Evolutionary conservation across 2,329 filamentous ascomycete species (phyloP).

Genomic region (Fonsecaea nubica): DNA sequence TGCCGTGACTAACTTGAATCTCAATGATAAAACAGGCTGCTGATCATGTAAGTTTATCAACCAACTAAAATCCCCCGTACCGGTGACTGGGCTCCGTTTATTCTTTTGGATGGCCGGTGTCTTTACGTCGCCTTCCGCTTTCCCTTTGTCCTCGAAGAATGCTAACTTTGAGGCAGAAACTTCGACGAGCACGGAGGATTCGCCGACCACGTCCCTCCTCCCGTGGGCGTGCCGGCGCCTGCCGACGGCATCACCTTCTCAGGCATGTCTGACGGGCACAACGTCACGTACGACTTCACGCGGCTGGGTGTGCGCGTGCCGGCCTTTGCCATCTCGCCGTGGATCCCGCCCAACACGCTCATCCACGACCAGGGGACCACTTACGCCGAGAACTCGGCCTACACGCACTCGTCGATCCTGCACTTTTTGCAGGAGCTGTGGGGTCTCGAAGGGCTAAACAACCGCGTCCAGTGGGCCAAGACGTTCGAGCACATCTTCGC

Average conservation of each 20-base stretch:
- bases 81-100: neutral
- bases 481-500: conserved; percentile 50
- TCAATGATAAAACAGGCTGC: neutral
- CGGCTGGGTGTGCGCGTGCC: conserved; percentile 31
- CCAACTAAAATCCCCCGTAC: neutral
- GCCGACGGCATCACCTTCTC: conserved; percentile 31
- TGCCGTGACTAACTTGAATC: neutral
- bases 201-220: conserved; percentile 34
- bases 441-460: conserved; percentile 50
- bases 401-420: conserved; percentile 50
- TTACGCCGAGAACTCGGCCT: conserved; percentile 47
- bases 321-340: conserved; percentile 31
- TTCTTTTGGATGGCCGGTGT: neutral
- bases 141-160: neutral
- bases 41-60: neutral
- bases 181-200: conserved; percentile 34
- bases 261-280: conserved; percentile 30
- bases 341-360: conserved; percentile 39
- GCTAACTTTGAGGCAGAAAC: conserved; percentile 15
- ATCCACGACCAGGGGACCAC: conserved; percentile 49
- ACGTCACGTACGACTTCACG: conserved; percentile 33
- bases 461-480: conserved; percentile 52
- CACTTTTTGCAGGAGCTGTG: conserved; percentile 52
- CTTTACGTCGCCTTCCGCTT: neutral
- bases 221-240: conserved; percentile 25